Conservation (phyloP, 1,284 basidiomycete species). For the Ustilago esculenta region DNA sequence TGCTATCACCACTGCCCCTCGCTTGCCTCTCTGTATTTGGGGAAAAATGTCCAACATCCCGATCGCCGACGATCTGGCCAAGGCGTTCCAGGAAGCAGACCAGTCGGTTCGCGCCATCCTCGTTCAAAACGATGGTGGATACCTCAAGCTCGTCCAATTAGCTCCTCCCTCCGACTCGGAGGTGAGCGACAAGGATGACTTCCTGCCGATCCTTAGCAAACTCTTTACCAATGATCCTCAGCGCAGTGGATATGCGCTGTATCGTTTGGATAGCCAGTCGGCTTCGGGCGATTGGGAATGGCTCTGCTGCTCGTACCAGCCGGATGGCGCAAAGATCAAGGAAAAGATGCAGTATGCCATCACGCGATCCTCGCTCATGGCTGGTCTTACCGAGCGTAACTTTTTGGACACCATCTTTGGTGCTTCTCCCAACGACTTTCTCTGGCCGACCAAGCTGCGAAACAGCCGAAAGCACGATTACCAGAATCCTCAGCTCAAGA, state of each 20-base stretch:
- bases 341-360: slow-evolving; percentile 62
- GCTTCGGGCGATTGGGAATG: slow-evolving; percentile 61
- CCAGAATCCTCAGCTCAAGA: slow-evolving; percentile 60
- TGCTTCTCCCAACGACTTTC: slow-evolving; percentile 47
- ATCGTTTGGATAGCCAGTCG: slow-evolving; percentile 53
- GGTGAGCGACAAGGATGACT: slow-evolving; percentile 51
- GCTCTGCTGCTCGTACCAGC: slow-evolving; percentile 58
- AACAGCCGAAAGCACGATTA: slow-evolving; percentile 62
- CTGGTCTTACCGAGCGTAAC: slow-evolving; percentile 50
- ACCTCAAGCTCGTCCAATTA: slow-evolving; percentile 36
- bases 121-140: slow-evolving; percentile 53
- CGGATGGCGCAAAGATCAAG: slow-evolving; percentile 57
- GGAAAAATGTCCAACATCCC: slow-evolving; percentile 46
- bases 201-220: slow-evolving; percentile 37
- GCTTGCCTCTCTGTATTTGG: too few species aligned
- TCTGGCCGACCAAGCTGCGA: slow-evolving; percentile 54
- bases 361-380: slow-evolving; percentile 53
- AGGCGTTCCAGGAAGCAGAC: slow-evolving; percentile 33
- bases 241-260: slow-evolving; percentile 56
- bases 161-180: slow-evolving; percentile 23
- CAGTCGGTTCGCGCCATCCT: slow-evolving; percentile 48
- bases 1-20: neutral
- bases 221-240: slow-evolving; percentile 53
- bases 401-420: slow-evolving; percentile 62
- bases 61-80: slow-evolving; percentile 37